Conservation (phyloP, 495 filamentous ascomycete genomes). For the Penicillium silybi region DNA sequence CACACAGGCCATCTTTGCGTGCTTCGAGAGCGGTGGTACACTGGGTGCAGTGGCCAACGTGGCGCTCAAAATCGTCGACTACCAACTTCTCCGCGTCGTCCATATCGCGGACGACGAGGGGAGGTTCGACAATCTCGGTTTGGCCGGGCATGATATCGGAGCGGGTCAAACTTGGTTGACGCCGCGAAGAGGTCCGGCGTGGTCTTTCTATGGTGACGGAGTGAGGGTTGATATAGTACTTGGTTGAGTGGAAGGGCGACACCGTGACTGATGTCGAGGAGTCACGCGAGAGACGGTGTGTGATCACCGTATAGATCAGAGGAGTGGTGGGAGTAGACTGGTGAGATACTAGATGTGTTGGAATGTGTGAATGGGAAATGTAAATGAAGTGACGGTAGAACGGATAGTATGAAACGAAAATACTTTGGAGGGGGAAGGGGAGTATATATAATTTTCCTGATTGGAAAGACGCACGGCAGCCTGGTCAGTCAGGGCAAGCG, state of each 20-base stretch:
- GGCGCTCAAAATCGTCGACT: constrained; percentile 17
- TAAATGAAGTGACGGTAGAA: background rate
- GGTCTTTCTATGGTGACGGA: constrained; percentile 20
- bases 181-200: constrained; percentile 16
- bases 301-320: constrained; percentile 10
- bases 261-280: constrained; percentile 28
- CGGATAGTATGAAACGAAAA: background rate
- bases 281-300: constrained; percentile 19
- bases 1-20: constrained; percentile 40
- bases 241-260: constrained; percentile 31
- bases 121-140: constrained; percentile 22
- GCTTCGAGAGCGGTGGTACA: constrained; percentile 40
- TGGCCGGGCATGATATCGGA: constrained; percentile 34
- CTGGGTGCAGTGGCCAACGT: constrained; percentile 30
- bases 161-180: constrained; percentile 18
- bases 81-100: constrained; percentile 37
- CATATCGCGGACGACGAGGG: constrained; percentile 39
- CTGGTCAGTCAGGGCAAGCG: constrained; percentile 1
- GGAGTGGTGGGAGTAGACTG: background rate
- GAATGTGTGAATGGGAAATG: constrained; percentile 1
- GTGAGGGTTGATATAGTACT: constrained; percentile 24
- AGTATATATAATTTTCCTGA: constrained; percentile 10
- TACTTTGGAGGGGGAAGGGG: background rate
- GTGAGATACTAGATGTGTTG: background rate
- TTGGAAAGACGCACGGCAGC: constrained; percentile 7